A percentile compares a stretch with the other conserved stretches of the same genome.
Evolutionary conservation across 805 yeast species (phyloP).

Genomic region (Pichia gijzeniarum): DNA sequence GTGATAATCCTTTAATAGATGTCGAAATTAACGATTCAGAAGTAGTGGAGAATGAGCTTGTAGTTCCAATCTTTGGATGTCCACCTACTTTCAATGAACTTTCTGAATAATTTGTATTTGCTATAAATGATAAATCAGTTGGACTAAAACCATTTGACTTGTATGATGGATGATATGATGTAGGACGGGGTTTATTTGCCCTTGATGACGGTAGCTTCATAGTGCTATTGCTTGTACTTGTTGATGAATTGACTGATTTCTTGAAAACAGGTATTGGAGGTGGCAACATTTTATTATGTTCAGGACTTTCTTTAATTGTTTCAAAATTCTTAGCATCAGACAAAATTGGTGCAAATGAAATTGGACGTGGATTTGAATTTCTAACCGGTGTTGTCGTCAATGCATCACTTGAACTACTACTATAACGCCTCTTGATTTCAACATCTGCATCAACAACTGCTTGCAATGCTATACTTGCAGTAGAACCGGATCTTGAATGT

Average conservation of each 20-base stretch:
- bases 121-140: constrained; percentile 26
- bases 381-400: constrained; percentile 15
- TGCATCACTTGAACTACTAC: constrained; percentile 20
- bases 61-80: constrained; percentile 6
- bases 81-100: constrained; percentile 14
- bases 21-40: constrained; percentile 21
- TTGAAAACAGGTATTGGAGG: constrained; percentile 23
- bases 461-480: constrained; percentile 64
- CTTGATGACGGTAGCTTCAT: constrained; percentile 31
- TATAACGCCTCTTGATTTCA: constrained; percentile 29
- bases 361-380: constrained; percentile 28
- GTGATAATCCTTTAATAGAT: constrained; percentile 22
- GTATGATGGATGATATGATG: constrained; percentile 73
- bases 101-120: constrained; percentile 23
- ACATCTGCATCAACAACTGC: constrained; percentile 65
- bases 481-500: constrained; percentile 31
- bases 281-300: constrained; percentile 19
- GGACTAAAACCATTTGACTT: constrained; percentile 21
- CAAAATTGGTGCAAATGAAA: constrained; percentile 24
- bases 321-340: constrained; percentile 27
- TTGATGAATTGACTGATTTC: constrained; percentile 14
- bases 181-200: constrained; percentile 67
- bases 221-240: constrained; percentile 14
- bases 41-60: constrained; percentile 12
- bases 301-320: constrained; percentile 43